phyloP scores from a whole-genome alignment of 176 grass and related monocot genomes.

The Rhynchospora breviuscula region DNA sequence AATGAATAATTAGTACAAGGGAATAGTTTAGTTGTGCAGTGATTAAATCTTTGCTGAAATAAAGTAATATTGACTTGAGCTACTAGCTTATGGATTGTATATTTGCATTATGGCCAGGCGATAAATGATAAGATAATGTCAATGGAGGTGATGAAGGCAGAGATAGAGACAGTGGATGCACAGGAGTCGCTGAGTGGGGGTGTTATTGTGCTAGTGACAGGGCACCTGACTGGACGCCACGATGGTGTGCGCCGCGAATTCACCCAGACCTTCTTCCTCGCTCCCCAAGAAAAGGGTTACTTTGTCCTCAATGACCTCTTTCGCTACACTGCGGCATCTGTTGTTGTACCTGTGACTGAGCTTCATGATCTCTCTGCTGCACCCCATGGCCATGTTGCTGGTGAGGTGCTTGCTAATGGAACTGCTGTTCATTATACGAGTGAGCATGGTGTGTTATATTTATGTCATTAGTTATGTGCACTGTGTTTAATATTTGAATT shows the following conservation, averaged over 20 bases:
- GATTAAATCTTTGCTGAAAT: background rate
- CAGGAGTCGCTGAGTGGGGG: constrained; percentile 76
- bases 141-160: constrained; percentile 71
- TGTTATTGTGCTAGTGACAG: constrained; percentile 86
- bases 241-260: constrained; percentile 53
- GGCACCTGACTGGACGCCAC: constrained; percentile 47
- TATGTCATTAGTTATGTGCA: background rate
- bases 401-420: constrained; percentile 33
- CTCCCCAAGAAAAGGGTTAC: constrained; percentile 89
- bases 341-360: background rate
- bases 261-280: constrained; percentile 92
- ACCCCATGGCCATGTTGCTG: background rate
- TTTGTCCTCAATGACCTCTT: constrained; percentile 88
- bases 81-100: background rate
- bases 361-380: background rate
- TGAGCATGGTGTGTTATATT: constrained; percentile 39
- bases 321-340: constrained; percentile 34
- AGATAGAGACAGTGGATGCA: constrained; percentile 79
- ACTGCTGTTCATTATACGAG: background rate
- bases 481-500: background rate
- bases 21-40: background rate
- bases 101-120: constrained; percentile 35
- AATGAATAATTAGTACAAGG: background rate
- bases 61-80: background rate
- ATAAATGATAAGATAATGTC: constrained; percentile 90